Evolutionary conservation across 306 rosid species (phyloP), one percentile per base, ranked within the genome.

Genomic region (Glycine soja): DNA sequence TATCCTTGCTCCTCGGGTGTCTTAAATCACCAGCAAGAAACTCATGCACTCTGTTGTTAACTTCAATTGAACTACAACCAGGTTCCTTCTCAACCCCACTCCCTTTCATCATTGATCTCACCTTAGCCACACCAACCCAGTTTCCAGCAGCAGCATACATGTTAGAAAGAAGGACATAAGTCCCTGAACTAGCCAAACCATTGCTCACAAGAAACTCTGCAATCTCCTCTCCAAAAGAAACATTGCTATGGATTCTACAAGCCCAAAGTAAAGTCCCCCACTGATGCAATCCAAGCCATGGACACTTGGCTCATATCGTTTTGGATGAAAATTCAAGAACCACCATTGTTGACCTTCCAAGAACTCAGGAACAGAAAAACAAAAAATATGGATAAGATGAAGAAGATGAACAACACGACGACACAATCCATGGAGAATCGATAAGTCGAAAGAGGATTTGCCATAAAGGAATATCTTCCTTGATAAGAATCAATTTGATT

Each of bases 201-300:
- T 85, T 81, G 75, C 75, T 79, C 47, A 94, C 69, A 66, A 94
- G 88, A 85, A 83, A 88, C 80, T 87, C 91, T 0, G 96, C 97
- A 63, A 92, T 87, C 71, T 92, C 89, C 81, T 90, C 92, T 42
- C 97, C 97, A 50, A 94, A 75, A 5, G 87, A 54, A 30, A 88
- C 75, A 72, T 88, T 76, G 67, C 88, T 86, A 38, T 94, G 96
- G 50, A 94, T 88, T 78, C 86, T 90, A 80, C 98, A 94, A 53
- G 92, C 92, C 85, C 97, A 93, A 10, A 94, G 96, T 51, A 94
- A 75, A 52, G 97, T 87, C 71, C 97, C 97, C 98, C 94, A 92
- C 16, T n/a, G n/a, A n/a, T n/a, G n/a, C n/a, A n/a, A n/a, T n/a
- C n/a, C n/a, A n/a, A n/a, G n/a, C n/a, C n/a, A n/a, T n/a, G n/a